Percentiles rank a stretch among this genome's conserved stretches.
phyloP scores from a whole-genome alignment of 129 eudicot genomes.

The Daucus carota region DH1_v3.0 NC_030384.2:35587001-35587500 shows the following conservation, averaged over 20 bases:
- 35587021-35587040: no score
- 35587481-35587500: constrained; percentile 67
- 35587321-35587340: not conserved
- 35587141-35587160: constrained; percentile 54
- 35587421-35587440: constrained; percentile 68
- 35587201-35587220: constrained; percentile 68
- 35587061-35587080: not conserved
- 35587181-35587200: constrained; percentile 37
- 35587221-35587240: no score
- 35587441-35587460: constrained; percentile 67
- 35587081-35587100: constrained; percentile 38
- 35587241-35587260: not conserved
- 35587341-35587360: no score
- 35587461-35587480: constrained; percentile 84
- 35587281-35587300: constrained; percentile 34
- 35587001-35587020: no score
- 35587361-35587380: not conserved
- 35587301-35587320: constrained; percentile 38
- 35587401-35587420: not conserved
- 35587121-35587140: constrained; percentile 37
- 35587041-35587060: no score
- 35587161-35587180: constrained; percentile 41
- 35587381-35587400: not conserved
- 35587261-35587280: constrained; percentile 24
- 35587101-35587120: constrained; percentile 53